These are phyloP conservation scores for Plasmodium knowlesi DNA, from an alignment of 169 alveolate genomes.

Conservation along the genomic window DNA sequence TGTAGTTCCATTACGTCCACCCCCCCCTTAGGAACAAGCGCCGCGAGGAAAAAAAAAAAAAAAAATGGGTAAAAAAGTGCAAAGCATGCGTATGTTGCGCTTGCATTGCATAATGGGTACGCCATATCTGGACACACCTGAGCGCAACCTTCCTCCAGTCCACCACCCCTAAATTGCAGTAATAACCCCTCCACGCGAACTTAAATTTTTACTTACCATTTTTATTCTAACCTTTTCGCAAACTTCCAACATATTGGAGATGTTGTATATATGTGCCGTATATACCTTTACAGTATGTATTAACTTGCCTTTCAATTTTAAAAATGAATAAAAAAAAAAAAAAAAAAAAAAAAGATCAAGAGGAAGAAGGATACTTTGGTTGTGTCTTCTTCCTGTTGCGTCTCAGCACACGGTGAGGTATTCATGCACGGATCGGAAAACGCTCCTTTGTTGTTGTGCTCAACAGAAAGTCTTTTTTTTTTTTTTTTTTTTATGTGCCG, in stretches of 20 bases:
- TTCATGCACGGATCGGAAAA: background rate
- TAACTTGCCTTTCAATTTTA: background rate
- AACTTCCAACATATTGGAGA: background rate
- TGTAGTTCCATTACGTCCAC: background rate
- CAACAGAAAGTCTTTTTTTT: background rate
- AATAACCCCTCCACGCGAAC: background rate
- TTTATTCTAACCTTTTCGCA: background rate
- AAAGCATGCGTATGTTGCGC: background rate
- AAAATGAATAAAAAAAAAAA: background rate
- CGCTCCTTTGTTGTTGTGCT: background rate
- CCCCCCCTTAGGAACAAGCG: background rate
- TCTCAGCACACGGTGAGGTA: background rate
- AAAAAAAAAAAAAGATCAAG: background rate
- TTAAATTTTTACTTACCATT: background rate
- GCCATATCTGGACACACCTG: background rate
- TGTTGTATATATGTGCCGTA: background rate
- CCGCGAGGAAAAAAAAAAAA: background rate
- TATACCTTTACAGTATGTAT: background rate
- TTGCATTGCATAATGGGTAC: background rate
- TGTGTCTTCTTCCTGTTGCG: background rate
- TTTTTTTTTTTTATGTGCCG: background rate
- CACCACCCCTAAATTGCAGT: background rate
- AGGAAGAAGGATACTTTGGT: background rate
- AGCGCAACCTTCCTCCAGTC: background rate
- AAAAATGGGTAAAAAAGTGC: background rate